Percentiles rank a stretch among this genome's conserved stretches.
phyloP scores from a whole-genome alignment of 495 filamentous ascomycete genomes.

The Neurospora sp. region DNA sequence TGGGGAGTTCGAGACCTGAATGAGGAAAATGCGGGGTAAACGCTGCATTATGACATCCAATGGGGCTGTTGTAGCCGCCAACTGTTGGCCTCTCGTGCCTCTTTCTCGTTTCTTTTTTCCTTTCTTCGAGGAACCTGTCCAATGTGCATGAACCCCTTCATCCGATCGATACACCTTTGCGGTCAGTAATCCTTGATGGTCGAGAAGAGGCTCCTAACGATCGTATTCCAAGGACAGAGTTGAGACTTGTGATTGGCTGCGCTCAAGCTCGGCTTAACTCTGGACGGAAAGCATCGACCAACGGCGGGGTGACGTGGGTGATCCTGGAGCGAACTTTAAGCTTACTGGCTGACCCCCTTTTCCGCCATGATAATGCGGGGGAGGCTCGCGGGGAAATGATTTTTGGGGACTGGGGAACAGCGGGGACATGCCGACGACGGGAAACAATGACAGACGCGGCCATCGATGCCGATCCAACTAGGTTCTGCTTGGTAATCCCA shows the following conservation, averaged over 20 bases:
- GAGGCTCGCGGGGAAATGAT: not conserved
- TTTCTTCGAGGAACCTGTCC: not conserved
- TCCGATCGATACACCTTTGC: not conserved
- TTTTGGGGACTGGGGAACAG: not conserved
- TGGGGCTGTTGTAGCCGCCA: not conserved
- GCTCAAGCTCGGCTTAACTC: not conserved
- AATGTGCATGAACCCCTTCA: not conserved
- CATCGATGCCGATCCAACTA: not conserved
- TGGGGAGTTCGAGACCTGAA: not conserved
- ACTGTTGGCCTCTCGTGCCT: not conserved
- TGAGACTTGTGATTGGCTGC: not conserved
- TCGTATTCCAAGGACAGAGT: not conserved
- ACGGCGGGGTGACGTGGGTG: not conserved
- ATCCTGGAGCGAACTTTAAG: not conserved
- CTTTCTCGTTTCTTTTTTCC: not conserved
- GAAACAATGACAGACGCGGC: not conserved
- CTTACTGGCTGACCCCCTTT: not conserved
- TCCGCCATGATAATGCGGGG: not conserved
- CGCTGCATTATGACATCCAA: not conserved
- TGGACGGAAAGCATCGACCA: not conserved
- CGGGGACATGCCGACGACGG: not conserved
- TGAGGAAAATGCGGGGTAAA: not conserved
- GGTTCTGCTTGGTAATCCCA: not conserved
- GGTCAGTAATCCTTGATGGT: not conserved
- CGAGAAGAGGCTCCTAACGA: not conserved